Base-by-base conservation (phyloP, 208 protist species). In the Crithidia mellificae region DNA sequence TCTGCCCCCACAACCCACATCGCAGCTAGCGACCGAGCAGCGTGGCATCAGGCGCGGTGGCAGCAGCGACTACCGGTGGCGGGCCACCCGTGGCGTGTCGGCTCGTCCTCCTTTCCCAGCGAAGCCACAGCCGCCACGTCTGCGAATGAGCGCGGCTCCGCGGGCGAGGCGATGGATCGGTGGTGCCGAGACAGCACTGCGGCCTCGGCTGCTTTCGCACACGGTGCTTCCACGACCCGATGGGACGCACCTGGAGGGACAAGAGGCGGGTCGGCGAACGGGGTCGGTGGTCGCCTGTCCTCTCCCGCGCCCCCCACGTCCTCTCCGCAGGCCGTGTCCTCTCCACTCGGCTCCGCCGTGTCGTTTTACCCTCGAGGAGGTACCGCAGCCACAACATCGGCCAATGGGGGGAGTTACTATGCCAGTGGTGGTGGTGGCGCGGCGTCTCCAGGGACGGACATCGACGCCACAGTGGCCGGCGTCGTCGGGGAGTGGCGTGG, bases 31-130 rank as follows among this genome's bases (percentile, higher is more conserved):
- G 70, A 76, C 12, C 70, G 63, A 3, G 63, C 70, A 22, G 63
- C 63, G 27, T 76, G 70, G 70, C 70, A 76, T 61, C 70, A 70
- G 49, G 70, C 70, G n/a, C 62, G 70, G 4, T 76, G 70, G 70
- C 70, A 63, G 17, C 70, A 76, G 25, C 70, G 70, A 12, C 50
- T 70, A 0, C 63, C 63, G 0, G 56, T 63, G 14, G 54, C 63
- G 0, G 39, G 30, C 20, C 70, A 56, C 11, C 70, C 55, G 20
- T 76, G 70, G 70, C 56, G 70, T 41, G 46, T 50, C 4, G 17
- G n/a, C 0, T 63, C 63, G 2, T 12, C 59, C 4, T n/a, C 32
- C 20, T 65, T 65, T 19, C 32, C 52, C 63, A 39, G 59, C 55
- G 44, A 54, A 47, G 38, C 41, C 14, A 1, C 17, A 11, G 6